phyloP scores from a whole-genome alignment of 2,329 filamentous ascomycete species.

The Piedraia hortae region DNA sequence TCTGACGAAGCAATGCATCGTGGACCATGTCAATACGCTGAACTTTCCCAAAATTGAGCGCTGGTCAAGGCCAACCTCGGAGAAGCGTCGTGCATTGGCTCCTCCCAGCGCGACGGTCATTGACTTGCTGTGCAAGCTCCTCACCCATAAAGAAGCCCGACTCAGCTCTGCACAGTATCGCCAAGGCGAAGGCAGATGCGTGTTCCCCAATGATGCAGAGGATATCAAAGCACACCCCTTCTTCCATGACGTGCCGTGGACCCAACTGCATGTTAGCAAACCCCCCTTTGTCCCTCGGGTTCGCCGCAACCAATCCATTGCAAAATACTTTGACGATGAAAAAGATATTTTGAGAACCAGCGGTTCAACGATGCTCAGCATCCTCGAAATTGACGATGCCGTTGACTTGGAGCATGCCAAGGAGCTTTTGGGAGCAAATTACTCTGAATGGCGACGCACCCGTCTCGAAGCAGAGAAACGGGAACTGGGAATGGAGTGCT shows the following conservation, averaged over 20 bases:
- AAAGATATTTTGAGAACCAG: conserved; percentile 29
- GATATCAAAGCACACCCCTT: conserved; percentile 78
- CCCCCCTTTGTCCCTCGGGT: conserved; percentile 66
- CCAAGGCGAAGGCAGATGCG: conserved; percentile 33
- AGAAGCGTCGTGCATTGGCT: conserved; percentile 11
- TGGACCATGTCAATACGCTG: conserved; percentile 43
- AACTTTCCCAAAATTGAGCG: conserved; percentile 34
- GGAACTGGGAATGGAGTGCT: conserved; percentile 9
- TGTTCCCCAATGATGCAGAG: conserved; percentile 59
- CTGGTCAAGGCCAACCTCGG: conserved; percentile 24
- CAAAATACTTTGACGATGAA: conserved; percentile 74
- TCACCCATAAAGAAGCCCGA: conserved; percentile 45
- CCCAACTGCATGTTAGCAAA: conserved; percentile 36
- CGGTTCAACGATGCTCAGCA: conserved; percentile 7
- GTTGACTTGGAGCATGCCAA: conserved; percentile 3
- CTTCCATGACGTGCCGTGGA: conserved; percentile 59
- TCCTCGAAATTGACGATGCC: conserved; percentile 4
- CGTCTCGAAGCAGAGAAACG: conserved; percentile 7
- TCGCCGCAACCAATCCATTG: conserved; percentile 22
- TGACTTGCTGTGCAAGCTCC: conserved; percentile 44
- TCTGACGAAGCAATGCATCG: conserved; percentile 62
- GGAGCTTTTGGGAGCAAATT: conserved; percentile 4
- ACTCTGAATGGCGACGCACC: conserved; percentile 6
- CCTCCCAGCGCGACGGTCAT: conserved; percentile 42
- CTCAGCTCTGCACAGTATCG: conserved; percentile 53